These are phyloP conservation scores for Phyllachora maydis DNA, from an alignment of 2,329 filamentous ascomycete genomes.

Conservation along the genomic window DNA sequence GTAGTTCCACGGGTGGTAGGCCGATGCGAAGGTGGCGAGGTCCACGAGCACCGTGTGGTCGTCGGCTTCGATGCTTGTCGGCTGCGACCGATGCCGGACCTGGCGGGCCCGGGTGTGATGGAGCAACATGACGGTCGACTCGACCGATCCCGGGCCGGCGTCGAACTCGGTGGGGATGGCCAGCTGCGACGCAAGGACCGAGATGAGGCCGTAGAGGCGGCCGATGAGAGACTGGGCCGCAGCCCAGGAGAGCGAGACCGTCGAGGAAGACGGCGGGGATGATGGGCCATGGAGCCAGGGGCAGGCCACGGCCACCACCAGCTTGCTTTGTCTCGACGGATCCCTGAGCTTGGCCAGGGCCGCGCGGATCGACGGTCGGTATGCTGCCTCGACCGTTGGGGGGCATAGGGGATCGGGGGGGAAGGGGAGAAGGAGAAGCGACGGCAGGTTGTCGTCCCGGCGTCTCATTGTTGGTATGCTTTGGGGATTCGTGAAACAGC, in stretches of 20 bases:
- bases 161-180: slow-evolving; percentile 36
- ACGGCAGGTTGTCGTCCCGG: slow-evolving; percentile 17
- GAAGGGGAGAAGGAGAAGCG: slow-evolving; percentile 41
- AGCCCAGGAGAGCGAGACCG: slow-evolving; percentile 39
- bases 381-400: slow-evolving; percentile 32
- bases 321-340: slow-evolving; percentile 13
- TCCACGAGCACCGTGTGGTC: slow-evolving; percentile 26
- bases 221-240: slow-evolving; percentile 56
- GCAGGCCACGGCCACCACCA: slow-evolving; percentile 37
- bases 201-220: slow-evolving; percentile 58
- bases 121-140: slow-evolving; percentile 54
- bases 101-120: slow-evolving; percentile 32
- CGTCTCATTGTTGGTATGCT: no score
- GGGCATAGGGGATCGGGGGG: slow-evolving; percentile 34
- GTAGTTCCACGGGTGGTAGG: slow-evolving; percentile 36
- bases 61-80: no score
- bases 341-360: slow-evolving; percentile 27
- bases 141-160: slow-evolving; percentile 46
- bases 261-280: slow-evolving; percentile 25
- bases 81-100: no score
- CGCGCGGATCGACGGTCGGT: slow-evolving; percentile 33
- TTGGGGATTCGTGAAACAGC: no score
- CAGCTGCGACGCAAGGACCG: slow-evolving; percentile 45
- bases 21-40: slow-evolving; percentile 27
- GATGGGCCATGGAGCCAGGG: slow-evolving; percentile 35